Evolutionary conservation across 2,329 filamentous ascomycete species (phyloP).

Genomic region (Colletotrichum chrysophilum): DNA sequence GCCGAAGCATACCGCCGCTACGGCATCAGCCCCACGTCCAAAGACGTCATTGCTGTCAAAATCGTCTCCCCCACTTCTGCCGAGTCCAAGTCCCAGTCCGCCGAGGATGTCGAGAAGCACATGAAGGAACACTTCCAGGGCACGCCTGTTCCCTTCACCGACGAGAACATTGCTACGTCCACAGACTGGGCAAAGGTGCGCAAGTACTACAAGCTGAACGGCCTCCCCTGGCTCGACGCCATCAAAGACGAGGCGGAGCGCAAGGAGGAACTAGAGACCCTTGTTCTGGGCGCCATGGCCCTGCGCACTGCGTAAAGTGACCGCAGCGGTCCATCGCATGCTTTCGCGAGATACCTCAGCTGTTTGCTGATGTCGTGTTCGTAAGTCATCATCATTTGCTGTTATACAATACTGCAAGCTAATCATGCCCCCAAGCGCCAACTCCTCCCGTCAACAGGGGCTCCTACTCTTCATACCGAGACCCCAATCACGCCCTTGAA

Average conservation of each 20-base stretch:
- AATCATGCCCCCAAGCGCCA: not conserved
- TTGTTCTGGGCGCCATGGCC: constrained; percentile 80
- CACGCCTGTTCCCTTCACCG: constrained; percentile 60
- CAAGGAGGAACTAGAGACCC: constrained; percentile 66
- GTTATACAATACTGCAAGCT: not conserved
- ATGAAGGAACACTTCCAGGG: constrained; percentile 68
- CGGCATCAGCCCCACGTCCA: constrained; percentile 76
- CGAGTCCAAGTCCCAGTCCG: constrained; percentile 44
- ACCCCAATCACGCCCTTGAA: constrained; percentile 46
- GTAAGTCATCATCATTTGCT: not conserved
- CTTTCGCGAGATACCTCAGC: not conserved
- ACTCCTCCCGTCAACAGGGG: constrained; percentile 9
- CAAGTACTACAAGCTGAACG: constrained; percentile 87
- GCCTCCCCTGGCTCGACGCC: constrained; percentile 54
- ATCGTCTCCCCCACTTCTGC: constrained; percentile 60
- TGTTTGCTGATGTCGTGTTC: not conserved
- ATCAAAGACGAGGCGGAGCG: constrained; percentile 48
- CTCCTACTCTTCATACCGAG: constrained; percentile 26
- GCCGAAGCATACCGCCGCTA: constrained; percentile 89
- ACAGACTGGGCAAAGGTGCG: constrained; percentile 74
- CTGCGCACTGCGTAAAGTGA: constrained; percentile 58
- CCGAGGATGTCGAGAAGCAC: constrained; percentile 61
- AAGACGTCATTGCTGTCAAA: constrained; percentile 80
- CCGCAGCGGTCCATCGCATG: not conserved
- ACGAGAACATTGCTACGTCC: constrained; percentile 62